These are phyloP conservation scores for Mycena pura DNA, from an alignment of 768 basidiomycete species.

Conservation along the genomic window DNA sequence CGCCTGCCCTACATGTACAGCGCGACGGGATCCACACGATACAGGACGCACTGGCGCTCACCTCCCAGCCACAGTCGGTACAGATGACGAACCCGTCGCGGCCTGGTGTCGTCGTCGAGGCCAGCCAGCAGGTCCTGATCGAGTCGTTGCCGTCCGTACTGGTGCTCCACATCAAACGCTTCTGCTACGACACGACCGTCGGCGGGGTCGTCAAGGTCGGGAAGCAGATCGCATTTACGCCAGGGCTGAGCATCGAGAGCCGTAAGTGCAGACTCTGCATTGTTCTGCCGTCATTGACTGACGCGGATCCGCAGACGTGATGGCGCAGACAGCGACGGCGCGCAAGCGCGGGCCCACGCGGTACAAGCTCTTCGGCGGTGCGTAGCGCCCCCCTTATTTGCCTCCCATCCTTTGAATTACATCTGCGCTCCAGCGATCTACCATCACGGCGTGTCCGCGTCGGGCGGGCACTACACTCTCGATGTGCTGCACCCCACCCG, in stretches of 20 bases:
- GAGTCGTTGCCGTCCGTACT: constrained; percentile 65
- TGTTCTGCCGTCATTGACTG: background rate
- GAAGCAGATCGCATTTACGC: constrained; percentile 80
- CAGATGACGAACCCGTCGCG: constrained; percentile 68
- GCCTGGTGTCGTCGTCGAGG: constrained; percentile 69
- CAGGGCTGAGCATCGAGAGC: constrained; percentile 77
- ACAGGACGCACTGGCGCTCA: constrained; percentile 79
- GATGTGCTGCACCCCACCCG: constrained; percentile 83
- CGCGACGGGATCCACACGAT: constrained; percentile 78
- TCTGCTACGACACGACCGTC: constrained; percentile 69
- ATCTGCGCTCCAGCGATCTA: constrained; percentile 67
- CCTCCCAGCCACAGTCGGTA: constrained; percentile 82
- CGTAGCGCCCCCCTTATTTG: constrained; percentile 27
- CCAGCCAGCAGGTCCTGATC: constrained; percentile 34
- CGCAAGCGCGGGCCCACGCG: constrained; percentile 53
- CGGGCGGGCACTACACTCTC: constrained; percentile 95
- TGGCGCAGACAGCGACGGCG: constrained; percentile 53
- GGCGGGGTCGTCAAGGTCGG: constrained; percentile 85
- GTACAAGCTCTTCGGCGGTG: constrained; percentile 88
- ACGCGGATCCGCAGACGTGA: background rate
- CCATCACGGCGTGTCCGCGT: constrained; percentile 90
- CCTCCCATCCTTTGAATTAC: background rate
- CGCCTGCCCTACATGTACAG: constrained; percentile 46
- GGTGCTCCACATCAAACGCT: constrained; percentile 68
- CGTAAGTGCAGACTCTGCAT: constrained; percentile 54